These are phyloP conservation scores for Amoebophrya sp. DNA, from an alignment of 169 alveolate genomes.

Conservation along the genomic window DNA sequence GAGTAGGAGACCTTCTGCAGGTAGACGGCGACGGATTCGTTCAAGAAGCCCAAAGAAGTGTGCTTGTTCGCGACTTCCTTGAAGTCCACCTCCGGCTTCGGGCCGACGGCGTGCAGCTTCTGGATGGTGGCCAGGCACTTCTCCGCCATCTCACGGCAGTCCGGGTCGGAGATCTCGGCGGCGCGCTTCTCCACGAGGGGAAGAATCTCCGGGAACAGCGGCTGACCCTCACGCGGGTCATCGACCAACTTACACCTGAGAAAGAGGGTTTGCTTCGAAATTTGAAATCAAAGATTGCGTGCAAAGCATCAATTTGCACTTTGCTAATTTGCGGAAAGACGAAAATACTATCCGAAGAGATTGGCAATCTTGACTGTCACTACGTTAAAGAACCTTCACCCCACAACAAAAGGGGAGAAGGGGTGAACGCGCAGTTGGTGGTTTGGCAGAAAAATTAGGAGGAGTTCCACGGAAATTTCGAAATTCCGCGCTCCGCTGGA, in stretches of 20 bases:
- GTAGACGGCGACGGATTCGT: neutral
- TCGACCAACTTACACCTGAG: conserved; percentile 32
- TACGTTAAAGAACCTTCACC: neutral
- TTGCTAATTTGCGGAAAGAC: neutral
- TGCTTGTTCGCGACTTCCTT: neutral
- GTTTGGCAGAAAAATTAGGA: neutral
- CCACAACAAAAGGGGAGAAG: neutral
- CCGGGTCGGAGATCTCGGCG: conserved; percentile 35
- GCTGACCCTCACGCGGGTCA: conserved; percentile 32
- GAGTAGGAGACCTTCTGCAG: neutral
- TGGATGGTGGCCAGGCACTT: neutral
- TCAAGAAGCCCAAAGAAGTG: neutral
- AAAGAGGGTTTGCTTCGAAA: neutral
- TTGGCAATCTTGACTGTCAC: neutral
- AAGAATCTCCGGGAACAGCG: conserved; percentile 14
- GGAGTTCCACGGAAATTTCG: neutral
- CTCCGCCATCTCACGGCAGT: conserved; percentile 34
- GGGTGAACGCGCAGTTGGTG: neutral
- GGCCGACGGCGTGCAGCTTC: conserved; percentile 25
- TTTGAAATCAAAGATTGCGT: neutral
- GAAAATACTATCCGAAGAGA: neutral
- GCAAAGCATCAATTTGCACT: neutral
- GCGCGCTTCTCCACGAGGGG: conserved; percentile 15
- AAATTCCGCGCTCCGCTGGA: neutral
- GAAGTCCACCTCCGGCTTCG: conserved; percentile 9